phyloP scores from a whole-genome alignment of 352 stramenopile genomes.

The Thalassiosira pacifica region DNA sequence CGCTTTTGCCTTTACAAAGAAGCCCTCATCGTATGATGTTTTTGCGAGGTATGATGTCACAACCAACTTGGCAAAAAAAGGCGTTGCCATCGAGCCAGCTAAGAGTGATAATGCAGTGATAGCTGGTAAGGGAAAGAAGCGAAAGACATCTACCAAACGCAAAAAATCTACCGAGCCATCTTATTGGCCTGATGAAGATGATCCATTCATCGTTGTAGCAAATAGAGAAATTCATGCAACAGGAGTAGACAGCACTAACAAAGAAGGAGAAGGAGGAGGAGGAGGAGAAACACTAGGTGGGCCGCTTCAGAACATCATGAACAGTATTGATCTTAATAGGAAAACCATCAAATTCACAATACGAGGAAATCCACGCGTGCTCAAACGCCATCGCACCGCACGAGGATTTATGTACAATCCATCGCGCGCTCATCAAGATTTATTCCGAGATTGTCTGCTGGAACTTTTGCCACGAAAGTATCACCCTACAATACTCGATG shows the following conservation, averaged over 20 bases:
- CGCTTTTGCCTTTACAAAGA: too few relatives aligned
- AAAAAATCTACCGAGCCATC: neutral
- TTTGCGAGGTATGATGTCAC: too few relatives aligned
- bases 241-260: too few relatives aligned
- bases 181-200: constrained; percentile 41
- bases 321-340: neutral
- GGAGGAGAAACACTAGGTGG: neutral
- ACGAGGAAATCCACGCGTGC: constrained; percentile 72
- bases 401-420: constrained; percentile 83
- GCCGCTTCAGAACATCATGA: neutral
- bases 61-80: too few relatives aligned
- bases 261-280: neutral
- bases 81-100: too few relatives aligned
- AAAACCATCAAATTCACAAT: constrained; percentile 74
- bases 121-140: too few relatives aligned
- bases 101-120: too few relatives aligned
- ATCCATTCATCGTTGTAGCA: constrained; percentile 24
- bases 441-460: constrained; percentile 70
- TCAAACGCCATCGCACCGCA: constrained; percentile 74
- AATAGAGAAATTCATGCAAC: neutral
- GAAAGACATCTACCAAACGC: neutral
- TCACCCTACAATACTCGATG: constrained; percentile 46
- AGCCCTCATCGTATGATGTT: too few relatives aligned
- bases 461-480: constrained; percentile 48
- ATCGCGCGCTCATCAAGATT: constrained; percentile 66